Percentiles rank a stretch among this genome's conserved stretches.
phyloP scores from a whole-genome alignment of 2,329 filamentous ascomycete genomes.

The Fusarium brachygibbosum region DNA sequence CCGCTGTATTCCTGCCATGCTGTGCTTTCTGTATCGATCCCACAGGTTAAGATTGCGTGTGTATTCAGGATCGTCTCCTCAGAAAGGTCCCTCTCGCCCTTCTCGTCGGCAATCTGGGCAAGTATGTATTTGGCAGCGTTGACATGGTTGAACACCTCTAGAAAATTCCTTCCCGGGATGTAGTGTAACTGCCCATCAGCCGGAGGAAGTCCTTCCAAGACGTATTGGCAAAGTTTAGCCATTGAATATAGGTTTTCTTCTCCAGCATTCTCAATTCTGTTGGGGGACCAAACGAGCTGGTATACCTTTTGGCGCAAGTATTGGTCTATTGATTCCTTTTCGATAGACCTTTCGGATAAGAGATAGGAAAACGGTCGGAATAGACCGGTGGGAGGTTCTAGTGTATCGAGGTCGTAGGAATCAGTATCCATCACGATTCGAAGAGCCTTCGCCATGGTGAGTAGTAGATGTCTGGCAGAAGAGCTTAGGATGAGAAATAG shows the following conservation, averaged over 20 bases:
- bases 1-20: conserved; percentile 33
- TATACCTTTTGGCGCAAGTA: not conserved
- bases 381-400: not conserved
- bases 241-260: not conserved
- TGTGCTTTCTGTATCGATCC: conserved; percentile 12
- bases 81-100: conserved; percentile 14
- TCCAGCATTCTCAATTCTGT: not conserved
- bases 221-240: not conserved
- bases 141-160: conserved; percentile 38
- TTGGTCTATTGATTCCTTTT: not conserved
- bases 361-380: not conserved
- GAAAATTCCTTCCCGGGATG: not conserved
- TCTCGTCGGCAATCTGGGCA: conserved; percentile 1
- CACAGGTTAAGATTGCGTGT: conserved; percentile 40
- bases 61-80: conserved; percentile 45
- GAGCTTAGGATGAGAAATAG: no score
- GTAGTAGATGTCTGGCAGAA: not conserved
- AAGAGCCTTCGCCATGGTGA: not conserved
- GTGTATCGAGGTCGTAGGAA: not conserved
- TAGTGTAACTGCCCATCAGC: no score
- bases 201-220: not conserved
- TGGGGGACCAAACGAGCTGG: not conserved
- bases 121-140: conserved; percentile 37
- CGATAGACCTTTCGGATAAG: not conserved
- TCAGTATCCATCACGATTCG: not conserved